phyloP scores from a whole-genome alignment of 805 yeast species.

The Teunomyces panamensis region DNA sequence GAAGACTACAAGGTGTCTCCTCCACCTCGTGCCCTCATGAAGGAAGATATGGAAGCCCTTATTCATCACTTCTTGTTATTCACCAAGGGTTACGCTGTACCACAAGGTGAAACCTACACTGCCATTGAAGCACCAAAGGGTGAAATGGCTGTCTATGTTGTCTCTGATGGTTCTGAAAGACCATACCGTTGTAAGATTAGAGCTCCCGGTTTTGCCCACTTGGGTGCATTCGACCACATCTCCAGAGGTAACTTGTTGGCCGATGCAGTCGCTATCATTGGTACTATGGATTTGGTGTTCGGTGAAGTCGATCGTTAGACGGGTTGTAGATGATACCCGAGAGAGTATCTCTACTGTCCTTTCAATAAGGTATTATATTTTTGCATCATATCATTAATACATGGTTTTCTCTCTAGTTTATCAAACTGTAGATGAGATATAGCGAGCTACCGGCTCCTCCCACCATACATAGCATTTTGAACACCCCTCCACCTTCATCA shows the following conservation, averaged over 20 bases:
- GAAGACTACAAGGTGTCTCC: slow-evolving; percentile 85
- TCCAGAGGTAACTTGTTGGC: slow-evolving; percentile 85
- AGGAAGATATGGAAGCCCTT: slow-evolving; percentile 89
- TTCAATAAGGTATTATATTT: slow-evolving; percentile 3
- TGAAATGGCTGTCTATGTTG: slow-evolving; percentile 89
- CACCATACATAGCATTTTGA: slow-evolving; percentile 23
- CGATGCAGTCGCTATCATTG: slow-evolving; percentile 90
- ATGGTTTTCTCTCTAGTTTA: slow-evolving; percentile 3
- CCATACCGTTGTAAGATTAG: slow-evolving; percentile 91
- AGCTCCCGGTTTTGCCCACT: slow-evolving; percentile 92
- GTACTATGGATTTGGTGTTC: slow-evolving; percentile 93
- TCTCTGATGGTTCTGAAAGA: slow-evolving; percentile 84
- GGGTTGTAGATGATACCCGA: slow-evolving; percentile 4
- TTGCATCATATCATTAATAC: slow-evolving; percentile 4
- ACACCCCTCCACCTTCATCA: slow-evolving; percentile 12
- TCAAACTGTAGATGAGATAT: slow-evolving; percentile 24
- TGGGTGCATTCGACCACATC: slow-evolving; percentile 84
- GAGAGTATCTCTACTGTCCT: slow-evolving; percentile 1
- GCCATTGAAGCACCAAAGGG: slow-evolving; percentile 95
- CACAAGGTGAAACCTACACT: slow-evolving; percentile 87
- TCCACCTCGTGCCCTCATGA: slow-evolving; percentile 79
- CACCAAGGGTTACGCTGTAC: slow-evolving; percentile 87
- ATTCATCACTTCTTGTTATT: slow-evolving; percentile 85
- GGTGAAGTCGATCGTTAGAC: slow-evolving; percentile 88
- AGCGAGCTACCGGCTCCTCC: slow-evolving; percentile 33